These are phyloP conservation scores for Emmonsia crescens DNA, from an alignment of 2,329 filamentous ascomycete species.

Conservation along the genomic window DNA sequence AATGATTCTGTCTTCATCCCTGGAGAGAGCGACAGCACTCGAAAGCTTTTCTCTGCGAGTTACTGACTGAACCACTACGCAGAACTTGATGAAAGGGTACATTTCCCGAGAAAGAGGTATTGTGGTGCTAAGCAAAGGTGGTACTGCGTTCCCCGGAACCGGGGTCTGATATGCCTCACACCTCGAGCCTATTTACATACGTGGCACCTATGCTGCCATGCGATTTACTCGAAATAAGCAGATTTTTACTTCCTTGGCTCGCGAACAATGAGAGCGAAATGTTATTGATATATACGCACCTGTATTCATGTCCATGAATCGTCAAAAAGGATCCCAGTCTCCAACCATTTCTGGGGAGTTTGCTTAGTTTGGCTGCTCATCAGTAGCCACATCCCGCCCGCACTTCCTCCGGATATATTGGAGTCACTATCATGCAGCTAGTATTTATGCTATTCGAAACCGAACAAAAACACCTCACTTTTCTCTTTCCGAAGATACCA, in stretches of 20 bases:
- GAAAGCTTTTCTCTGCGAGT: not conserved
- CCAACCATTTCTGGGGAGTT: not conserved
- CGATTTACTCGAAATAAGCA: not conserved
- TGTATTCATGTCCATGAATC: not conserved
- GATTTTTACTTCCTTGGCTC: not conserved
- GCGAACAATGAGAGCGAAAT: not conserved
- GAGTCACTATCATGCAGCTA: not conserved
- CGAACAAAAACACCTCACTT: no score
- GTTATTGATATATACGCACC: not conserved
- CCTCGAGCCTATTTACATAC: not conserved
- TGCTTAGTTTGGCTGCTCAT: not conserved
- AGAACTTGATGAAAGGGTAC: conserved; percentile 97
- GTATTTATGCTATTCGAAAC: not conserved
- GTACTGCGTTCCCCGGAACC: conserved; percentile 79
- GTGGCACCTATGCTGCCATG: not conserved
- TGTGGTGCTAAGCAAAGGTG: conserved; percentile 84
- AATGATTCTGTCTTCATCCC: not conserved
- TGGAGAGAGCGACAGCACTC: not conserved
- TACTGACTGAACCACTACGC: conserved; percentile 15
- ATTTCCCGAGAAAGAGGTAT: conserved; percentile 84
- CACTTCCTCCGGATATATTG: not conserved
- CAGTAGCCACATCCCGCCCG: not conserved
- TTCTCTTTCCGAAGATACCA: not conserved
- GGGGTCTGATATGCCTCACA: conserved; percentile 41
- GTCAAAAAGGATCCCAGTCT: not conserved